Conservation (phyloP, 306 rosid genomes). For the Castanospermum australe region DNA sequence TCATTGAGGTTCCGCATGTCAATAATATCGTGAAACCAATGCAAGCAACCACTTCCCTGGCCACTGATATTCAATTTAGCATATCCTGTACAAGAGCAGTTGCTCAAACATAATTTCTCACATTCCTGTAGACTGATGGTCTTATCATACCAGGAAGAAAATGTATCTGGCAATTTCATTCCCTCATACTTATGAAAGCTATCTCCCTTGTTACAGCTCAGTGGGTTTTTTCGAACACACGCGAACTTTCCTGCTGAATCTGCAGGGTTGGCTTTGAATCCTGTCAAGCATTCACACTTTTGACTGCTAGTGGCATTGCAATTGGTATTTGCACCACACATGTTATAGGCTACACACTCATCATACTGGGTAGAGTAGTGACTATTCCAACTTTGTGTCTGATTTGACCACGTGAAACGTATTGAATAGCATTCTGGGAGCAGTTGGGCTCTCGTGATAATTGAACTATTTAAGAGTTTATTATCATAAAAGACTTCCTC, state of each 20-base stretch:
- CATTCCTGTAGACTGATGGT: slow-evolving; percentile 2
- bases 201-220: background rate
- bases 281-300: background rate
- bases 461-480: background rate
- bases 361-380: background rate
- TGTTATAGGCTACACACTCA: background rate
- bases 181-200: background rate
- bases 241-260: background rate
- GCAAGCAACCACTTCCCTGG: slow-evolving; percentile 29
- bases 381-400: background rate
- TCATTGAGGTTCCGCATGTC: background rate
- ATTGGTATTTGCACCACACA: background rate
- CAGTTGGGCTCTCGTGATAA: background rate
- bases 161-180: background rate
- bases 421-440: background rate
- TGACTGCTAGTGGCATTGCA: background rate
- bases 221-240: background rate
- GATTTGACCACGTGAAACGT: background rate
- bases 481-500: background rate
- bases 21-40: slow-evolving; percentile 28
- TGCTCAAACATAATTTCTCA: background rate
- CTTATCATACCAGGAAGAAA: background rate
- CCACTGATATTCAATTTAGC: background rate
- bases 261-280: background rate
- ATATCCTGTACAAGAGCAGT: slow-evolving; percentile 32